Evolutionary conservation across 225 moss, liverwort and hornwort genomes (phyloP).

Genomic region (Bryoerythrophyllum caledonicum): DNA sequence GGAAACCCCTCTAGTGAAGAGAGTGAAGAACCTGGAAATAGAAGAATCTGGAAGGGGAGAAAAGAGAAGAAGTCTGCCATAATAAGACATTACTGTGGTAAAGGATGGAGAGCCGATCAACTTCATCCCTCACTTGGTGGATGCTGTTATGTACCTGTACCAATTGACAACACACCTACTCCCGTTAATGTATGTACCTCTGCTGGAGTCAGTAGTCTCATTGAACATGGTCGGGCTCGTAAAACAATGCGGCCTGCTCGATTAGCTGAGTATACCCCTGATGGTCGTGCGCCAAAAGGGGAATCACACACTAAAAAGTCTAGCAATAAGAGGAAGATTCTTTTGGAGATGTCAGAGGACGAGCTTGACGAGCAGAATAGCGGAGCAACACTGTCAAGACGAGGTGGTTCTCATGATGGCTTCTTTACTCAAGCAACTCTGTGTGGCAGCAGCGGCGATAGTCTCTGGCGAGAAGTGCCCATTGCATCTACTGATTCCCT

Average conservation of each 20-base stretch:
- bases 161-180: constrained; percentile 40
- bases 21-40: constrained; percentile 53
- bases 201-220: constrained; percentile 49
- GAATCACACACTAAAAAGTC: constrained; percentile 51
- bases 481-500: constrained; percentile 66
- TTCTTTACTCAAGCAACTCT: constrained; percentile 26
- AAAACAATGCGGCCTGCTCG: constrained; percentile 57
- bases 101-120: constrained; percentile 84
- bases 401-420: constrained; percentile 34
- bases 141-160: constrained; percentile 46
- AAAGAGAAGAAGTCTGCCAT: constrained; percentile 75
- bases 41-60: constrained; percentile 57
- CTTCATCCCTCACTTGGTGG: constrained; percentile 84
- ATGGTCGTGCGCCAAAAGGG: constrained; percentile 57
- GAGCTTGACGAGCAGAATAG: constrained; percentile 54
- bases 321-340: constrained; percentile 55
- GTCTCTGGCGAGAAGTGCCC: constrained; percentile 86
- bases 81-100: constrained; percentile 81
- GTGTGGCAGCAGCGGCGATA: constrained; percentile 40
- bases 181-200: constrained; percentile 37
- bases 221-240: constrained; percentile 50
- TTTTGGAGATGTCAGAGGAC: constrained; percentile 55
- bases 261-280: constrained; percentile 56
- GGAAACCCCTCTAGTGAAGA: constrained; percentile 57
- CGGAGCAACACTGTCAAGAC: constrained; percentile 37